Evolutionary conservation across 164 flowering plant species (phyloP), one percentile per base, ranked within the genome.

Genomic region (Houttuynia cordata): DNA sequence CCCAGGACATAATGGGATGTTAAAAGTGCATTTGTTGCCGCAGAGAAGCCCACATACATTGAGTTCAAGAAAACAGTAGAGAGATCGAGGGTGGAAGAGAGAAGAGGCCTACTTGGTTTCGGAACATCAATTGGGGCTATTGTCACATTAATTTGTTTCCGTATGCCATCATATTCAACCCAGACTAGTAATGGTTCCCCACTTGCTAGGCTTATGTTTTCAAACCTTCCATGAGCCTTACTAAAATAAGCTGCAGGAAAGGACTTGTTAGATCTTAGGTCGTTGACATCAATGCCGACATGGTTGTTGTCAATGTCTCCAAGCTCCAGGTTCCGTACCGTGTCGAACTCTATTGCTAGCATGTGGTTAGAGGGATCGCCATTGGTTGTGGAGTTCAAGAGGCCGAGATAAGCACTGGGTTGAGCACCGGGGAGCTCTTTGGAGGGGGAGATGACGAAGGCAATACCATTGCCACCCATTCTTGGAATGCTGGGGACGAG

Each of bases 401-500:
- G 51, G 10, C 77, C 77, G 3, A 74, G 60, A 52, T 62, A 68
- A 22, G 61, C 60, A 25, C 53, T 42, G 13, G 66, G 47, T 0
- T 10, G 7, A 30, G 67, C 74, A 37, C 64, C 72, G 0, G 10
- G 53, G 23, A 74, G 24, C 7, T 49, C 62, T 9, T 13, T 21
- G 17, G 72, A 56, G 4, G 74, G 70, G 1, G 75, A 53, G 54
- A 71, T 65, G 37, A 42, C 68, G 42, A 74, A 82, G 25, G 79
- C 78, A 7, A 82, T 58, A 62, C 86, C 86, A 58, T 60, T 73
- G 8, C 72, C 68, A 4, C 84, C 82, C 0, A 15, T 14, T 23
- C 61, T 58, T 0, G 64, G 21, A 17, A 56, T 22, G 6, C 66
- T 51, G 1, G 79, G 58, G 18, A 65, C 65, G 1, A 80, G 74